Percentiles rank a stretch among this genome's conserved stretches.
Conservation (phyloP, 768 basidiomycete genomes). For the Gautieria morchelliformis region DNA sequence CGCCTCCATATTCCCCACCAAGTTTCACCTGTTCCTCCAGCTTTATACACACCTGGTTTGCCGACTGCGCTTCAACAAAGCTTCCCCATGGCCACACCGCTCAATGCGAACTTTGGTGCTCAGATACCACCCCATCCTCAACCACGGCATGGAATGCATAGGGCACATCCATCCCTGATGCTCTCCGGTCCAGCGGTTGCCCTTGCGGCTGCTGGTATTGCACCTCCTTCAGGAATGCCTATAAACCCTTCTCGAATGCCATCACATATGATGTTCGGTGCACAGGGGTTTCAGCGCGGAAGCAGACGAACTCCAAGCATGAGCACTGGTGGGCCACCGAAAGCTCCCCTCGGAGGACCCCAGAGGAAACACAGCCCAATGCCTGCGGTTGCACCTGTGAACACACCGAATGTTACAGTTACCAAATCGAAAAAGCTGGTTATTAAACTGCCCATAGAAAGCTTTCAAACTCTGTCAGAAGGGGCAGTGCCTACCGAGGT, state of each 20-base stretch:
- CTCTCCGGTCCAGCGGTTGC: slow-evolving; percentile 3
- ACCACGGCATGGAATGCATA: slow-evolving; percentile 3
- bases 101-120: neutral
- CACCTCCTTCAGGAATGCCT: slow-evolving; percentile 44
- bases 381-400: slow-evolving; percentile 22
- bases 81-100: neutral
- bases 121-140: slow-evolving; percentile 2
- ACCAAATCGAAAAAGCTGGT: slow-evolving; percentile 55
- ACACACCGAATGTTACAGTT: slow-evolving; percentile 10
- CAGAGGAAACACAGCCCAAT: slow-evolving; percentile 67
- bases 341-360: slow-evolving; percentile 74
- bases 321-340: slow-evolving; percentile 82
- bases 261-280: slow-evolving; percentile 36
- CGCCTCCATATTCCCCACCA: slow-evolving; percentile 8
- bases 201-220: slow-evolving; percentile 48
- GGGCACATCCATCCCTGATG: slow-evolving; percentile 7
- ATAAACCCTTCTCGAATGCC: slow-evolving; percentile 44
- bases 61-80: slow-evolving; percentile 8
- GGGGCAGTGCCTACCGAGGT: slow-evolving; percentile 24
- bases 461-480: slow-evolving; percentile 22
- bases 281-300: slow-evolving; percentile 26
- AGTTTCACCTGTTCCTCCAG: neutral
- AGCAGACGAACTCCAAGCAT: slow-evolving; percentile 56
- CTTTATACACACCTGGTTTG: slow-evolving; percentile 5
- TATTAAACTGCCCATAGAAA: slow-evolving; percentile 71